These are phyloP conservation scores for Mycena sp. DNA, from an alignment of 1,284 basidiomycete genomes.

Conservation along the genomic window DNA sequence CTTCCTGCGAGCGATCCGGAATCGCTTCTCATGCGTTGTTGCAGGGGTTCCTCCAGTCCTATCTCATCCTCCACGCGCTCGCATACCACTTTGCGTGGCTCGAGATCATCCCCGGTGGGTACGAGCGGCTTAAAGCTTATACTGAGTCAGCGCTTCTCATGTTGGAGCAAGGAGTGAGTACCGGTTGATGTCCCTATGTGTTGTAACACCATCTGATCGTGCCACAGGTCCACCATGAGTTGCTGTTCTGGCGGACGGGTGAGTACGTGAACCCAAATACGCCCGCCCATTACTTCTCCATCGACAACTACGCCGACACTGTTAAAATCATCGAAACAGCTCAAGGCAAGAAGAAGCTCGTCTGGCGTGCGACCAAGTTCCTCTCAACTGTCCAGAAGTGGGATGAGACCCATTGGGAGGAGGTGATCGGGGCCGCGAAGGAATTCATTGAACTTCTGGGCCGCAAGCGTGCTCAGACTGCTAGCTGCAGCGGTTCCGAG, in stretches of 20 bases:
- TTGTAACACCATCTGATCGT: too few relatives aligned
- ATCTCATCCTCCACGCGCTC: background rate
- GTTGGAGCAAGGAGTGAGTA: constrained; percentile 8
- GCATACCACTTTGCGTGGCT: background rate
- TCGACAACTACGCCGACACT: constrained; percentile 2
- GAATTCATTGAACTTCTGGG: background rate
- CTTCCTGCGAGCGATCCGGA: too few relatives aligned
- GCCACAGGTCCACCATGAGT: background rate
- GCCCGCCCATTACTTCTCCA: background rate
- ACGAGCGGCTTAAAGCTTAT: too few relatives aligned
- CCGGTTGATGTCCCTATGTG: too few relatives aligned
- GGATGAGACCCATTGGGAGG: background rate
- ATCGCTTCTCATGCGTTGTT: background rate
- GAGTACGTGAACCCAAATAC: background rate
- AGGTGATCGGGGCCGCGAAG: background rate
- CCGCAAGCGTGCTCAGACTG: background rate
- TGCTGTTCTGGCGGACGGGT: background rate
- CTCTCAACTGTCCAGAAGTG: background rate
- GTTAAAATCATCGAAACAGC: too few relatives aligned
- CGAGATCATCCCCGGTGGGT: background rate
- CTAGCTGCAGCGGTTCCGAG: too few relatives aligned
- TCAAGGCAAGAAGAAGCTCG: background rate
- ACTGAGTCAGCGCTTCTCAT: too few relatives aligned
- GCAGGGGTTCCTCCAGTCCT: constrained; percentile 3
- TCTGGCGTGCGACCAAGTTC: constrained; percentile 5